Conservation (phyloP, 768 basidiomycete species). For the Boletus tylopilopsis region DNA sequence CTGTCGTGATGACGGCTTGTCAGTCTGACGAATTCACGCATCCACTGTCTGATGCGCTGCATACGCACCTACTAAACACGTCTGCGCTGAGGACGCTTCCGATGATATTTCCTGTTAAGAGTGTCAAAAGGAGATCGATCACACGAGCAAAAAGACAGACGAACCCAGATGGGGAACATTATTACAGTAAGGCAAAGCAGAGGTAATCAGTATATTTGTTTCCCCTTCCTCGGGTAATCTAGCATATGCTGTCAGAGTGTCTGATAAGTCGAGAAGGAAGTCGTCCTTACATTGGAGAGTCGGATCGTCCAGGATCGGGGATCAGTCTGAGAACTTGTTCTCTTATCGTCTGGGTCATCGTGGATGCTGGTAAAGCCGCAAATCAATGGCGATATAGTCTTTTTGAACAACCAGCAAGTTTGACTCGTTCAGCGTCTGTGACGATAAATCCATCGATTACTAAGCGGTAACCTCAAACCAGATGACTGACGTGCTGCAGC, state of each 20-base stretch:
- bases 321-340: slow-evolving; percentile 49
- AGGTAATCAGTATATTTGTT: slow-evolving; percentile 87
- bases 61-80: slow-evolving; percentile 84
- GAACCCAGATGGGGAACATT: slow-evolving; percentile 94
- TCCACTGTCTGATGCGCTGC: not conserved
- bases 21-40: slow-evolving; percentile 1
- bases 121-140: slow-evolving; percentile 2
- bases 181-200: slow-evolving; percentile 94
- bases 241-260: not conserved
- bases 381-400: not conserved
- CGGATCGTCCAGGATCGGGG: slow-evolving; percentile 47
- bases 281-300: slow-evolving; percentile 43
- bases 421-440: too few relatives aligned
- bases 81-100: slow-evolving; percentile 97
- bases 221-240: slow-evolving; percentile 83
- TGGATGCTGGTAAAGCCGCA: not conserved
- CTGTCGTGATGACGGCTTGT: slow-evolving; percentile 29
- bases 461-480: too few relatives aligned
- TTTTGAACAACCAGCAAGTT: not conserved
- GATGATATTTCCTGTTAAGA: slow-evolving; percentile 71
- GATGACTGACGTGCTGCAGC: too few relatives aligned
- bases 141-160: slow-evolving; percentile 20
- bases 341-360: slow-evolving; percentile 55
- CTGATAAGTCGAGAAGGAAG: not conserved
- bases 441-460: too few relatives aligned